phyloP scores from a whole-genome alignment of 495 filamentous ascomycete species.

The Aspergillus sclerotiicarbonarius region DNA sequence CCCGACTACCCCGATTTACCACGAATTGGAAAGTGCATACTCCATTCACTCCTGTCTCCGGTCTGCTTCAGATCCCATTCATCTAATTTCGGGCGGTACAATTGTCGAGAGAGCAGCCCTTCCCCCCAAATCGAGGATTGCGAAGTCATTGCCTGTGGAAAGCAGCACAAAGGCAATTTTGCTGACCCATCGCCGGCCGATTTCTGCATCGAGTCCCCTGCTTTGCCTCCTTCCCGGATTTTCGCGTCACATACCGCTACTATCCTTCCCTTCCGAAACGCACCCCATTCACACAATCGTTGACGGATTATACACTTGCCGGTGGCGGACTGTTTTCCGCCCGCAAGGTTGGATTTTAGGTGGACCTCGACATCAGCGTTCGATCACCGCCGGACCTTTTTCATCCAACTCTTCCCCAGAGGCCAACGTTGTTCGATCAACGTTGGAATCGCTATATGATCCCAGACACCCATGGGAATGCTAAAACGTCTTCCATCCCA shows the following conservation, averaged over 20 bases:
- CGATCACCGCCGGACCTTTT: not conserved
- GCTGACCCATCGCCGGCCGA: conserved; percentile 26
- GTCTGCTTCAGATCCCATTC: conserved; percentile 1
- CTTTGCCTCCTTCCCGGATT: conserved; percentile 11
- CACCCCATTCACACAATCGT: conserved; percentile 8
- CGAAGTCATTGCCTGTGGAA: conserved; percentile 5
- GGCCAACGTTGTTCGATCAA: conserved; percentile 27
- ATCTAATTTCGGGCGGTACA: conserved; percentile 8
- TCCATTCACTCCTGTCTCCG: conserved; percentile 6
- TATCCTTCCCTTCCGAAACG: conserved; percentile 3
- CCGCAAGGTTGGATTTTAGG: conserved; percentile 14
- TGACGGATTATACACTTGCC: conserved; percentile 7
- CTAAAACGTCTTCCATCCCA: conserved; percentile 32
- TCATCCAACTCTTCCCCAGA: conserved; percentile 11
- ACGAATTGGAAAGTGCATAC: conserved; percentile 3
- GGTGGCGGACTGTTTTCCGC: conserved; percentile 6
- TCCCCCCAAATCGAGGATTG: conserved; percentile 6
- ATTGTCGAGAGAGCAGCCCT: conserved; percentile 4
- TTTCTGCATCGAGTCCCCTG: conserved; percentile 21
- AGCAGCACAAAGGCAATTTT: conserved; percentile 22
- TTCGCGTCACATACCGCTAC: not conserved
- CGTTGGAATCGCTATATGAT: conserved; percentile 44
- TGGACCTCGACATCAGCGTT: conserved; percentile 5
- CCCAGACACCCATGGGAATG: conserved; percentile 48
- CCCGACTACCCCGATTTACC: conserved; percentile 9